Base-by-base conservation (phyloP, 1,284 basidiomycete genomes). In the Trichosporon faecale region DNA sequence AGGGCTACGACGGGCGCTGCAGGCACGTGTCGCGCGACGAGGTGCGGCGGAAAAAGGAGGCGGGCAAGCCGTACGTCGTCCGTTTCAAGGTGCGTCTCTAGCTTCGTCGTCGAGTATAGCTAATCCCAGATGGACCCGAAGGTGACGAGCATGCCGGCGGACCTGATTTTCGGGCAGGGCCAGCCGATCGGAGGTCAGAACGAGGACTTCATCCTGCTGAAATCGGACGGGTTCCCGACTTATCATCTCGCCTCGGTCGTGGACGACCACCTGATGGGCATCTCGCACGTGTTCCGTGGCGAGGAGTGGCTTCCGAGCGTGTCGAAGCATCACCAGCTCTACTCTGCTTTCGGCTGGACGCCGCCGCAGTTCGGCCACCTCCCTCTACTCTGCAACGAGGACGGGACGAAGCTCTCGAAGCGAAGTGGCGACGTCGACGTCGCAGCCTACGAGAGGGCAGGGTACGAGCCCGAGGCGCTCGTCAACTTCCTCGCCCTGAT, bases 221-320 rank as follows among this genome's bases (percentile, higher is more conserved):
- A 99, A 83, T 91, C 91, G 0, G 95, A 99, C 80, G 86, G 89
- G 0, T 96, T 92, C 82, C 97, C 97, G 1, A 99, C 97, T 0
- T 99, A 99, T 79, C 97, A 99, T 75, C 88, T 99, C 1, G 96
- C 97, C 0, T 95, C 90, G 35, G 93, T 99, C 0, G 93, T 97
- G 0, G 97, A 99, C 75, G 97, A 99, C 83, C 89, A 94, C 77
- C 89, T 91, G 75, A 99, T 99, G 97, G 89, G 89, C 0, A 94
- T 99, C 60, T 93, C 94, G 0, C 96, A 99, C 82, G 95, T 99
- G 2, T 84, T 99, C 0, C 88, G 97, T 23, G 97, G 97, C 55
- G 96, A 98, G 91, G 96, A 99, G 88, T 99, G 97, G 97, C 86
- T 98, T 0, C 91, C 94, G 0, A 97, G 94, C 0, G 87, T 96